Percentiles rank a stretch among this genome's conserved stretches.
These are phyloP conservation scores for Colletotrichum coccodes DNA, from an alignment of 2,329 filamentous ascomycete genomes.

Conservation along the genomic window DNA sequence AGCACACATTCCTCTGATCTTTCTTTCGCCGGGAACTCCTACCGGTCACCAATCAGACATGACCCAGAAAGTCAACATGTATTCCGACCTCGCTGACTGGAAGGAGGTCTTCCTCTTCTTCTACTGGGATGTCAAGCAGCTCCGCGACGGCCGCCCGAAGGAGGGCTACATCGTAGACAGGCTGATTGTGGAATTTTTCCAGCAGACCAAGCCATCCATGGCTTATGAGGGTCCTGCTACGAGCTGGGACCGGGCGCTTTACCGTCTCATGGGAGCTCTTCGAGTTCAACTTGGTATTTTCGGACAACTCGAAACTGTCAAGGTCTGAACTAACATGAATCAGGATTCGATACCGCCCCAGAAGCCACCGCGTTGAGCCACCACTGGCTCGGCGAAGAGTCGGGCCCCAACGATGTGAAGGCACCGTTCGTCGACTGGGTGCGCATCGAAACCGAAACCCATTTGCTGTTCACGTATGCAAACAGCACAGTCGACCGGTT, in stretches of 20 bases:
- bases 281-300: background rate
- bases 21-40: background rate
- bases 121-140: slow-evolving; percentile 13
- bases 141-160: background rate
- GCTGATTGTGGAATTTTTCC: background rate
- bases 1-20: no score
- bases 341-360: background rate
- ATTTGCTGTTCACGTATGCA: background rate
- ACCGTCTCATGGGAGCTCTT: background rate
- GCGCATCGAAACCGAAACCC: background rate
- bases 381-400: background rate
- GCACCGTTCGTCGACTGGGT: slow-evolving; percentile 15
- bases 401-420: background rate
- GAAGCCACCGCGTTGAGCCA: background rate
- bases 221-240: background rate
- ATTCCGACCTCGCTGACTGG: background rate
- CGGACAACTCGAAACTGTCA: no score
- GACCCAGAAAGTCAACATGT: background rate
- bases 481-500: background rate
- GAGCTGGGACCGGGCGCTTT: background rate
- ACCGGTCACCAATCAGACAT: background rate
- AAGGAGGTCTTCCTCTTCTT: slow-evolving; percentile 26
- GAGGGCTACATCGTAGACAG: background rate
- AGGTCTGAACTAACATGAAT: background rate
- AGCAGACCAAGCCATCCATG: background rate